These are phyloP conservation scores for Sugiyamaella sp. DNA, from an alignment of 1,139 yeast species.

Conservation along the genomic window DNA sequence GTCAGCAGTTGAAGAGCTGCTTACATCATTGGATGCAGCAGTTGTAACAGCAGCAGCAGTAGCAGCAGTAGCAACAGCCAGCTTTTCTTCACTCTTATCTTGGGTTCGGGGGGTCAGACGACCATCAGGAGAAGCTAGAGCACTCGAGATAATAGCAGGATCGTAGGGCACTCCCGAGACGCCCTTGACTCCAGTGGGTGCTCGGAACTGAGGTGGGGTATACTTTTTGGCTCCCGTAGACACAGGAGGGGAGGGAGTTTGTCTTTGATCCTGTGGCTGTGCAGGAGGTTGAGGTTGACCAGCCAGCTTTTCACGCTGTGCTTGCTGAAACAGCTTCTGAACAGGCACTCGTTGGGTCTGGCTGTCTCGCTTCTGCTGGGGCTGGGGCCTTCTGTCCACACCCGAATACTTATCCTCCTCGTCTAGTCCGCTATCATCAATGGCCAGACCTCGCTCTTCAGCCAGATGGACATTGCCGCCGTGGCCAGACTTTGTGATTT, in stretches of 20 bases:
- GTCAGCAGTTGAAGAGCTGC: not conserved
- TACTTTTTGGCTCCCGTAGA: constrained; percentile 45
- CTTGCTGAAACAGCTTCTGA: constrained; percentile 15
- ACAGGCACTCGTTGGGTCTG: constrained; percentile 9
- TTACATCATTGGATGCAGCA: not conserved
- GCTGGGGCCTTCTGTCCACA: constrained; percentile 53
- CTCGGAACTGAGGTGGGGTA: constrained; percentile 68
- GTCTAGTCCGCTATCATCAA: constrained; percentile 85
- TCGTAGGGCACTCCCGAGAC: constrained; percentile 46
- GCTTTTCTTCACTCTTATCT: constrained; percentile 1
- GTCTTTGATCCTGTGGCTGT: no score
- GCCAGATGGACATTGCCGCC: constrained; percentile 79
- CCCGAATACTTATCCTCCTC: constrained; percentile 98
- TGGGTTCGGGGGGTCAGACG: constrained; percentile 11
- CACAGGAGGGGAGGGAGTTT: not conserved
- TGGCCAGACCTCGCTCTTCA: constrained; percentile 81
- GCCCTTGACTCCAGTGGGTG: constrained; percentile 39
- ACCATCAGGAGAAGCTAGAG: constrained; percentile 30
- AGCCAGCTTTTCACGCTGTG: constrained; percentile 8
- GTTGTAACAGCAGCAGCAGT: not conserved
- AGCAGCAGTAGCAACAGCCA: constrained; percentile 1
- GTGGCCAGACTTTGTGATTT: constrained; percentile 68
- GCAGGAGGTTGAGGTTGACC: no score
- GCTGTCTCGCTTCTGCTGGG: not conserved
- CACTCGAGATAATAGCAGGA: constrained; percentile 70